Evolutionary conservation across 1,139 yeast genomes (phyloP), one percentile per base, ranked within the genome.

Genomic region (Wickerhamomyces sp.): DNA sequence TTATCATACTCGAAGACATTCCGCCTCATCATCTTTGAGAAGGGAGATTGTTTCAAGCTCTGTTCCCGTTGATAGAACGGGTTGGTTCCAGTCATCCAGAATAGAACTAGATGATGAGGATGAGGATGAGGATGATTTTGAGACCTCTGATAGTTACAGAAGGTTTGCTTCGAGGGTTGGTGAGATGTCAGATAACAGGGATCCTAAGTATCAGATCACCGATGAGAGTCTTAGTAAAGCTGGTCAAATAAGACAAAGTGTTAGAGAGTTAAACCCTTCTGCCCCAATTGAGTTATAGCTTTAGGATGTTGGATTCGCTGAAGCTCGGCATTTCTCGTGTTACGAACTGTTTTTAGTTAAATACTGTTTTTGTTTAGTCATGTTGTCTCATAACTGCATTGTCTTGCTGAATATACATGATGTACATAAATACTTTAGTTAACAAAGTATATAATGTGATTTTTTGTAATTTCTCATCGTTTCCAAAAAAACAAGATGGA

Each of bases 51-150:
- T 66, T 10, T 63, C 71, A 1, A 57, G 66, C 2, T 72, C 77
- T 11, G 78, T 73, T 3, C 79, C 81, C 1, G 63, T 68, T 7
- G 59, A 64, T 37, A 66, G 64, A 39, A 59, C 67, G 14, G 71
- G 69, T 48, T 74, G 77, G 78, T 67, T 71, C 51, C 55, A 62
- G 51, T 66, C 66, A 10, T 42, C 43, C 49, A 62, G 60, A 49
- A 62, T 64, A 44, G 62, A 66, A 44, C 68, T 65, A 50, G 68
- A 65, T 46, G 73, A 67, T 44, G 67, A 57, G 39, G 63, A 52
- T 42, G 50, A 52, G 11, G 55, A 47, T 36, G 59, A 56, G 37
- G 59, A 56, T 27, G 61, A 55, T 36, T 55, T 50, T 45, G 55
- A 56, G 40, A 44, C 50, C 11, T 39, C 51, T 6, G 55, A 51